Evolutionary conservation across 2,329 filamentous ascomycete species (phyloP), one percentile per base, ranked within the genome.

Genomic region (Thelonectria rubi): DNA sequence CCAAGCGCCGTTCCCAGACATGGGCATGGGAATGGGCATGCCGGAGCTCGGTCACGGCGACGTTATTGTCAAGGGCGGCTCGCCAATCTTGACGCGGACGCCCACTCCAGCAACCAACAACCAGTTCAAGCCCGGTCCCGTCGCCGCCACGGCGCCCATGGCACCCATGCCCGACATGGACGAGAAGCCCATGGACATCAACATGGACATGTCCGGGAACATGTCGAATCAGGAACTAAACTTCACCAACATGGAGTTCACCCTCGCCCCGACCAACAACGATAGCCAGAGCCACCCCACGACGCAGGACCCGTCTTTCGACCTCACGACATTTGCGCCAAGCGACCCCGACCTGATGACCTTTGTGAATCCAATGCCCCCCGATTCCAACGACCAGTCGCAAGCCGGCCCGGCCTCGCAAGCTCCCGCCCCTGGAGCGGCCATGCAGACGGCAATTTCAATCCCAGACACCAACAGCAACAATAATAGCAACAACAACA

Each of bases 161-260:
- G 70, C 73, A 1, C 73, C 70, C 14, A 67, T 74, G 66, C 68
- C 74, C 8, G 47, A 63, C 32, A 73, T 71, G 66, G 70, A 74
- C 1, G 65, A 70, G 20, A 70, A 68, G 50, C 58, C 65, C 8
- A 40, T 66, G n/a, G 69, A 65, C 17, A 70, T 55, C 40, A 65
- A 69, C n/a, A 64, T 67, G 55, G 68, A 67, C 17, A 55, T 67
- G 4, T 51, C 68, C 1, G 65, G 62, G 8, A 60, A 61, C 21
- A 66, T 66, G 9, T 56, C 65, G 18, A 55, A 75, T 48, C 72
- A 78, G n/a, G 79, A 81, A 53, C 76, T 81, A 8, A 81, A 81
- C 63, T 87, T 86, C 66, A 86, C 84, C 14, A 78, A 86, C 64
- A 86, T 86, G 82, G 79, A 83, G 37, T 87, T 87, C 65, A 80